A percentile compares a stretch with the other conserved stretches of the same genome.
Conservation (phyloP, 2,329 filamentous ascomycete genomes). For the Ilyonectria robusta region DNA sequence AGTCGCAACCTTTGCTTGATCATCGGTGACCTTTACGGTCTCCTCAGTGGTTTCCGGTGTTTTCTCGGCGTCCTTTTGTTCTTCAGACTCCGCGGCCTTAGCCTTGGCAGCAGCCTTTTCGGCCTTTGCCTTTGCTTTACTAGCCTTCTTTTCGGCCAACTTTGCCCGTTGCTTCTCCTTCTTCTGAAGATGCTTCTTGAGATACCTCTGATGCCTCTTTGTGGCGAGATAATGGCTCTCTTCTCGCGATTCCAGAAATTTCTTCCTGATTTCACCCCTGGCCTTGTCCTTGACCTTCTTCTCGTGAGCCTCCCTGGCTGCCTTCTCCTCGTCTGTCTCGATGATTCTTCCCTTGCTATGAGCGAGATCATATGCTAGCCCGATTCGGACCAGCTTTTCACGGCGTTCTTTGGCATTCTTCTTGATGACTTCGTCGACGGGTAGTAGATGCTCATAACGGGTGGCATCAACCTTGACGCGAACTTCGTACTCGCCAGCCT, state of each 20-base stretch:
- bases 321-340: constrained; percentile 65
- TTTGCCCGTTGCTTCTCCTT: constrained; percentile 88
- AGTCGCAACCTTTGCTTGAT: neutral
- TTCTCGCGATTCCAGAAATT: constrained; percentile 59
- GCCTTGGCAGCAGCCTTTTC: constrained; percentile 36
- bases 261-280: constrained; percentile 54
- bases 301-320: constrained; percentile 61
- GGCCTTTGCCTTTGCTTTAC: constrained; percentile 30
- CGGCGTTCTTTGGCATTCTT: constrained; percentile 72
- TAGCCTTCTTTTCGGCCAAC: constrained; percentile 66
- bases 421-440: constrained; percentile 78
- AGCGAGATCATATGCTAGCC: constrained; percentile 78
- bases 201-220: constrained; percentile 54
- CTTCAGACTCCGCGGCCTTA: constrained; percentile 33
- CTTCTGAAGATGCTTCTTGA: constrained; percentile 64
- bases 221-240: constrained; percentile 54
- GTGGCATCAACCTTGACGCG: constrained; percentile 81
- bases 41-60: neutral
- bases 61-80: constrained; percentile 25
- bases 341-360: constrained; percentile 73
- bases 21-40: neutral
- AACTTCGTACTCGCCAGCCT: constrained; percentile 82
- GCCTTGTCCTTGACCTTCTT: constrained; percentile 58
- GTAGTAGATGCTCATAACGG: constrained; percentile 63
- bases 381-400: constrained; percentile 82